Evolutionary conservation across 192 early-diverging fungal species (phyloP), one percentile per base, ranked within the genome.

Genomic region (Diversispora epigaea): DNA sequence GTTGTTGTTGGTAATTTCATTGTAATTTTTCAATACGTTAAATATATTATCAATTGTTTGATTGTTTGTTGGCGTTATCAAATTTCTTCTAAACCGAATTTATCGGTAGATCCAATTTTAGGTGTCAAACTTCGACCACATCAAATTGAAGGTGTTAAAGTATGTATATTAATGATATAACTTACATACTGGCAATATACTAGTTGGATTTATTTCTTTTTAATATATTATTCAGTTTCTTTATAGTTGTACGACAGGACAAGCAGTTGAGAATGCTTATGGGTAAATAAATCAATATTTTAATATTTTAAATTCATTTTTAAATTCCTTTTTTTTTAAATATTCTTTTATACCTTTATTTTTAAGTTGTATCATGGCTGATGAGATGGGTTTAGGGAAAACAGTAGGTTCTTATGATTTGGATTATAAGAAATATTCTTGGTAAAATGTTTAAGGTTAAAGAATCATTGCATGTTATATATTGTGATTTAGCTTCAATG

Each of bases 371-470:
- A 99, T 99, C 65, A 98, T 99, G 96, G 98, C 98, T 2, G 98
- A 99, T 82, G 98, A 99, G 77, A 97, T 98, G 93, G 93, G 93
- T 22, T 78, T 94, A 22, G 93, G 93, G 40, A 95, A 95, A 79
- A 94, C 93, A 4, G 88, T 89, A 87, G 68, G 83, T 22, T 41
- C 41, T 68, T 12, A 6, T 12, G 14, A 12, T 50, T 8, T 50
- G 49, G 21, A 39, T 62, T 62, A 22, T 19, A 11, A 11, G 21
- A 39, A 39, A 12, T 21, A 12, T 11, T 62, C 21, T 39, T 19
- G 15, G 0, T 21, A 4, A 6, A 22, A 32, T 17, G n/a, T 12
- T 45, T 44, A 17, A 45, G 17, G 43, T 14, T 12, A 22, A 0
- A 61, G 12, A 12, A 61, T 32, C 7, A 12, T n/a, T 12, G 19